Conservation (phyloP, 2,329 filamentous ascomycete genomes). For the Aspergillus phoenicis region DNA sequence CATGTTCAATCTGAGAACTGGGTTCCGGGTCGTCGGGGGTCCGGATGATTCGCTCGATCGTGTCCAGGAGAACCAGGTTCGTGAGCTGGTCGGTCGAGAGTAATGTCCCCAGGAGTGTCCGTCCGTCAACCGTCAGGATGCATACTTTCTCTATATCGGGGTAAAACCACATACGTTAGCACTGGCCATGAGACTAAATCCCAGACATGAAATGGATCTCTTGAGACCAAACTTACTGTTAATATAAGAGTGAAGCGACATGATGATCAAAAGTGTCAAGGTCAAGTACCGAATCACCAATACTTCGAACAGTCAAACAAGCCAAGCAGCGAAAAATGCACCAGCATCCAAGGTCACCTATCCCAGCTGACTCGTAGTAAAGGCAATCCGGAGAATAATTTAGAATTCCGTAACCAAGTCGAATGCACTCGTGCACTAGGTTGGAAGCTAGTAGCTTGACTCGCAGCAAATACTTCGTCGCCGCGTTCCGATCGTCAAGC, state of each 20-base stretch:
- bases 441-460: not conserved
- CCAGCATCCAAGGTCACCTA: too few species aligned
- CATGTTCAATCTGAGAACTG: slow-evolving; percentile 78
- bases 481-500: not conserved
- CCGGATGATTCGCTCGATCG: slow-evolving; percentile 87
- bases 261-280: slow-evolving; percentile 29
- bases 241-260: slow-evolving; percentile 58
- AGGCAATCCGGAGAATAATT: not conserved
- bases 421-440: not conserved
- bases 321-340: not conserved
- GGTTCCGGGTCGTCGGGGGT: slow-evolving; percentile 79
- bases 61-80: slow-evolving; percentile 83
- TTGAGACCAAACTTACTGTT: slow-evolving; percentile 49
- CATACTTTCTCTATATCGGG: slow-evolving; percentile 75
- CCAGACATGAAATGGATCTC: not conserved
- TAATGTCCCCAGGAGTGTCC: slow-evolving; percentile 80
- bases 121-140: slow-evolving; percentile 88
- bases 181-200: not conserved
- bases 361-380: not conserved
- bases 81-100: slow-evolving; percentile 87
- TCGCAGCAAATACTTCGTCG: slow-evolving; percentile 2
- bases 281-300: not conserved
- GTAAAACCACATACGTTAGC: too few species aligned
- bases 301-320: not conserved
- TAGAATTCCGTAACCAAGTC: not conserved